Evolutionary conservation across 116 monocot species (phyloP), one percentile per base, ranked within the genome.

Genomic region (Iris pallida): DNA sequence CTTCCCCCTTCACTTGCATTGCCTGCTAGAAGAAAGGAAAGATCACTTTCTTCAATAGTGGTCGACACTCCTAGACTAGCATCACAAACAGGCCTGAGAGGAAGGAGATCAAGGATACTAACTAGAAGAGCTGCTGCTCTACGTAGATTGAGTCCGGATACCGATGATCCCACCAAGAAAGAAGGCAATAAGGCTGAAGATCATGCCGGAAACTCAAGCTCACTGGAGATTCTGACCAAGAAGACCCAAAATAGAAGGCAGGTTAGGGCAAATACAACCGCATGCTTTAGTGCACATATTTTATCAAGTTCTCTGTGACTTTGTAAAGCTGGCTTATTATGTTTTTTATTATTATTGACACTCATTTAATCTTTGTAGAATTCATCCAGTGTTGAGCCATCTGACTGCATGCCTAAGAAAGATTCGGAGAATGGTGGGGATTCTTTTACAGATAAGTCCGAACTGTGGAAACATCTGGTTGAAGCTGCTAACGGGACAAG

Each of bases 31-130:
- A 88, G 93, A 75, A 99, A 99, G 71, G 99, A 99, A 77, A 85
- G 88, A 72, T 99, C 94, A 59, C 84, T 99, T 56, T 93, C 93
- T 69, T 99, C 99, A 17, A 75, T 99, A 77, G 99, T 93, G 55
- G 90, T 99, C 20, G 88, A 65, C 40, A 80, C 93, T 76, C 88
- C 99, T 86, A 59, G 81, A 64, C 75, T 99, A 61, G 70, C 80
- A 56, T 55, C 82, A 72, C 87, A 80, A 45, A 63, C 64, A 69
- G 73, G 83, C 30, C 76, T 89, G 69, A 93, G 90, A 40, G 91
- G 90, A 73, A 84, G 94, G 67, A 84, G 99, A 73, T 82, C 88
- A 71, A 93, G 86, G 79, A 65, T 72, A 16, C 59, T 76, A 77
- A 65, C 84, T 65, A 84, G 94, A 71, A 88, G 81, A 68, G 68